phyloP scores from a whole-genome alignment of 768 basidiomycete species.

The Leucocoprinus birnbaumii region DNA sequence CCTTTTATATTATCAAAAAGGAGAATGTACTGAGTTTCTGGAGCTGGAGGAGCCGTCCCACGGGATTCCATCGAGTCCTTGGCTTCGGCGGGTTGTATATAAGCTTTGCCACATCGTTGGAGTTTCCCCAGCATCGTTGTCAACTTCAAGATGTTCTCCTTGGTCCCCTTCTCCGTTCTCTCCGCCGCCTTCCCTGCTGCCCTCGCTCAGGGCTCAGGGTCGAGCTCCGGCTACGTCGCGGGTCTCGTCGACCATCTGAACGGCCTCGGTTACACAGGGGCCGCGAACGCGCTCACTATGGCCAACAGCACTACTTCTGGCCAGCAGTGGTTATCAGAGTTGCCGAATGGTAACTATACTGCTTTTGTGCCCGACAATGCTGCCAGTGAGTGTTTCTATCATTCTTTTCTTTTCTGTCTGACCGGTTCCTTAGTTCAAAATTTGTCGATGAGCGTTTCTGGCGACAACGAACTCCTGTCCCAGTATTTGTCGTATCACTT shows the following conservation, averaged over 20 bases:
- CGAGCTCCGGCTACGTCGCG: conserved; percentile 19
- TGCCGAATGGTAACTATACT: conserved; percentile 43
- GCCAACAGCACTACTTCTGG: conserved; percentile 46
- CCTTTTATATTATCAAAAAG: background rate
- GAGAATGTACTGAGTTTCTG: background rate
- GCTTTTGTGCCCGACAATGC: conserved; percentile 56
- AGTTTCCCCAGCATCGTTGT: background rate
- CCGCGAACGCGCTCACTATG: conserved; percentile 34
- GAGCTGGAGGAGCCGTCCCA: background rate
- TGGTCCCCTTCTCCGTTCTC: conserved; percentile 15
- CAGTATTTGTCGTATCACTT: conserved; percentile 57
- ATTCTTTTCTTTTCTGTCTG: conserved; percentile 16
- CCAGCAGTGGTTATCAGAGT: conserved; percentile 35
- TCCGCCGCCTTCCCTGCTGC: conserved; percentile 13
- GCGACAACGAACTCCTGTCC: conserved; percentile 29
- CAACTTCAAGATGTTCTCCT: conserved; percentile 10
- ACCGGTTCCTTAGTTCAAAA: conserved; percentile 24
- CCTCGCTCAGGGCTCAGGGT: conserved; percentile 16
- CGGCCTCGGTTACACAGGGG: conserved; percentile 33
- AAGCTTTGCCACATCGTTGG: background rate
- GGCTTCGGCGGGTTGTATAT: background rate
- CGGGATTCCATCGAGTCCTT: background rate
- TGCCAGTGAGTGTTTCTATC: conserved; percentile 41
- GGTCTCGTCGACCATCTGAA: conserved; percentile 36
- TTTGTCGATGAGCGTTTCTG: conserved; percentile 21